Evolutionary conservation across 1,139 yeast genomes (phyloP), one percentile per base, ranked within the genome.

Genomic region (Candida frijolesensis): DNA sequence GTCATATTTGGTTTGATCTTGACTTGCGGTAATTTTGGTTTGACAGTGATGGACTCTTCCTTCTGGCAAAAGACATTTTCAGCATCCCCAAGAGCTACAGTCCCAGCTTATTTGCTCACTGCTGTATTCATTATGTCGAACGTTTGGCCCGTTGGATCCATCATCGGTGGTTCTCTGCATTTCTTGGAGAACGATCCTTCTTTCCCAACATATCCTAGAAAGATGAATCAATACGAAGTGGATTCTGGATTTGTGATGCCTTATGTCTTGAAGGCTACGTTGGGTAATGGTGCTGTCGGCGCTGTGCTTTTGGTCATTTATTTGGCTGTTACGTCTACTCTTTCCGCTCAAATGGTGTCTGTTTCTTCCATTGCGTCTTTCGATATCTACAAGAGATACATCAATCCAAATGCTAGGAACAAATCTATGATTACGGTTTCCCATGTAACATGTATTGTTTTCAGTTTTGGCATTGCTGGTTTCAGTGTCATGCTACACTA

Each of bases 51-150:
- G 64, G 72, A 68, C 52, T 60, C 66, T 18, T 65, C 70, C 10
- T 68, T 66, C 46, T 68, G 71, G 71, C 71, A 68, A 56, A 71
- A 71, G 52, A 61, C 70, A 25, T 70, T 70, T 47, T 63, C 70
- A 50, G 70, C 76, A 10, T 62, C 65, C 55, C 60, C 68, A 10
- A 64, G 60, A 44, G 70, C 75, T 19, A 63, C 70, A 6, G 67
- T 71, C 41, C 75, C 74, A 2, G 78, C 76, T 10, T 73, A 73
- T 51, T 55, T 71, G 30, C 59, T 67, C 40, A 73, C 72, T 1
- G 71, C 75, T 1, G 50, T 66, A 1, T 56, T 61, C 11, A 70
- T 71, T 38, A 67, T 66, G 48, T 60, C 71, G 11, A 65, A 66
- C 49, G 70, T 67, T 30, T 71, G 71, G 70, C 66, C 70, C 1